Evolutionary conservation across 2,329 filamentous ascomycete species (phyloP).

Genomic region (Zasmidium citrigriseum): DNA sequence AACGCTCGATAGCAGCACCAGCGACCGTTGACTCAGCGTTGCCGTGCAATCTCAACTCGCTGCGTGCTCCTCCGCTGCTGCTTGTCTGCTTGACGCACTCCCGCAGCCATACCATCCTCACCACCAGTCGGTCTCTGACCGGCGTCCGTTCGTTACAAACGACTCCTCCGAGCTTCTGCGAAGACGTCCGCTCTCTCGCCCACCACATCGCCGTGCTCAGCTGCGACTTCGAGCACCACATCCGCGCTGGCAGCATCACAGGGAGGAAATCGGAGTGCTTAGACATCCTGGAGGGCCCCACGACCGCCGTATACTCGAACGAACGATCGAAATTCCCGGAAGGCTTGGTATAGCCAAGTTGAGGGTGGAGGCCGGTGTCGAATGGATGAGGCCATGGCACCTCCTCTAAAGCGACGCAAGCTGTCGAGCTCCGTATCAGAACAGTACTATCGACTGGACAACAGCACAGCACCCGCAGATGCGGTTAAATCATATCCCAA

Average conservation of each 20-base stretch:
- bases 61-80: not conserved
- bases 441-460: slow-evolving; percentile 8
- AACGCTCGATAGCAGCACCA: not conserved
- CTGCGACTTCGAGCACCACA: not conserved
- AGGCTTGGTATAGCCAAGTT: slow-evolving; percentile 6
- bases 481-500: slow-evolving; percentile 14
- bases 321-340: not conserved
- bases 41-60: slow-evolving; percentile 1
- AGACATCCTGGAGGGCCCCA: not conserved
- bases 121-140: slow-evolving; percentile 30
- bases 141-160: slow-evolving; percentile 33
- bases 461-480: slow-evolving; percentile 16
- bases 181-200: slow-evolving; percentile 24
- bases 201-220: not conserved
- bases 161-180: slow-evolving; percentile 26
- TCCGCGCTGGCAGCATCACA: slow-evolving; percentile 5
- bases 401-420: slow-evolving; percentile 31
- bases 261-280: not conserved
- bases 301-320: too few species aligned
- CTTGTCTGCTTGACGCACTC: slow-evolving; percentile 1
- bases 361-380: slow-evolving; percentile 4
- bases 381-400: slow-evolving; percentile 32
- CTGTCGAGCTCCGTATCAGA: slow-evolving; percentile 16
- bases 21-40: not conserved
- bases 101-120: not conserved